phyloP scores from a whole-genome alignment of 495 filamentous ascomycete species.

The Penicillium coprophilum region DNA sequence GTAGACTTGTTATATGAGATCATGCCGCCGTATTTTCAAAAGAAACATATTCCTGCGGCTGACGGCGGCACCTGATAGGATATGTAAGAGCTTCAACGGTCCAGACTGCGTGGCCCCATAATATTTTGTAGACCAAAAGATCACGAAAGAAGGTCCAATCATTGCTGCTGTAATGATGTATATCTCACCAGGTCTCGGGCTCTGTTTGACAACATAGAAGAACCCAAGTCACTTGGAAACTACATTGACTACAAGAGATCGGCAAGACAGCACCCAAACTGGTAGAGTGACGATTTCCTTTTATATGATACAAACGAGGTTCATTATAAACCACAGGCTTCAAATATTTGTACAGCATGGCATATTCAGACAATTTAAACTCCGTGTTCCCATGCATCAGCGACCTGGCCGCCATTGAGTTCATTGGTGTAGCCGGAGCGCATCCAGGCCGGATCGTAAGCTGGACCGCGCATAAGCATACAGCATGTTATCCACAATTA shows the following conservation, averaged over 20 bases:
- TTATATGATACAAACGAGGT: slow-evolving; percentile 10
- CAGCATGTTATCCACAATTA: neutral
- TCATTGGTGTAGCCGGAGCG: neutral
- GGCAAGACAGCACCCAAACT: neutral
- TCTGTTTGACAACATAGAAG: neutral
- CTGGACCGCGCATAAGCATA: neutral
- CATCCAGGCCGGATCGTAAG: neutral
- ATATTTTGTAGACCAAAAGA: neutral
- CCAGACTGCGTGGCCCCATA: neutral
- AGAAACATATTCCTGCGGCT: neutral
- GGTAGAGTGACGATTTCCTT: slow-evolving; percentile 8
- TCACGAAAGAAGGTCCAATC: neutral
- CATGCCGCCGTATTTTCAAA: neutral
- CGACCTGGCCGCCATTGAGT: neutral
- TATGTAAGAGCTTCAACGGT: neutral
- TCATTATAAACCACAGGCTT: slow-evolving; percentile 3
- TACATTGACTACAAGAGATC: neutral
- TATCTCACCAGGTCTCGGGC: neutral
- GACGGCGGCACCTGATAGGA: neutral
- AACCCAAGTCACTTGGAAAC: neutral
- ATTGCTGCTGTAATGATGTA: neutral
- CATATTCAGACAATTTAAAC: slow-evolving; percentile 6
- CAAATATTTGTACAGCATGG: slow-evolving; percentile 11
- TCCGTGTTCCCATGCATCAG: slow-evolving; percentile 9
- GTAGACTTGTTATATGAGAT: neutral